phyloP scores from a whole-genome alignment of 371 early-diverging fungal genomes.

The Nematocida sp. region DNA sequence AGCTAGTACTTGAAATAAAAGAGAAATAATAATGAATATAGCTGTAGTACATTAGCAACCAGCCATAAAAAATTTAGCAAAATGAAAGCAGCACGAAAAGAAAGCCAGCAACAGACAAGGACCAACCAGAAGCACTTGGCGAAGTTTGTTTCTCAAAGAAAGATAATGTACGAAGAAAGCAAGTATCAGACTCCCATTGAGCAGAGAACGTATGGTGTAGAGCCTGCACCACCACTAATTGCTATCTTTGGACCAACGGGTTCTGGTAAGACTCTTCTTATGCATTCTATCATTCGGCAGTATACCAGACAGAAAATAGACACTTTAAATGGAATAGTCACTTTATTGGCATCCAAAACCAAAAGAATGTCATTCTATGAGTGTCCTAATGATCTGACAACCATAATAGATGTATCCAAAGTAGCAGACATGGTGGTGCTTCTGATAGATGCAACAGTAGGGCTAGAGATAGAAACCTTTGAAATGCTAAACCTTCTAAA shows the following conservation, averaged over 20 bases:
- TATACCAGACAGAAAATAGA: slow-evolving; percentile 52
- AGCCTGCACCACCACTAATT: slow-evolving; percentile 57
- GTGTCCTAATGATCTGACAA: slow-evolving; percentile 71
- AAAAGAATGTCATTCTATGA: slow-evolving; percentile 57
- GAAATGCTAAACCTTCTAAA: slow-evolving; percentile 93
- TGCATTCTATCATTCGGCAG: slow-evolving; percentile 51
- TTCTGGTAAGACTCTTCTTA: slow-evolving; percentile 57
- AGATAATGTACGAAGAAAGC: slow-evolving; percentile 34
- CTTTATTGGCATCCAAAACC: slow-evolving; percentile 42
- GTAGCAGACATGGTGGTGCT: slow-evolving; percentile 88
- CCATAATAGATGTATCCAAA: slow-evolving; percentile 91
- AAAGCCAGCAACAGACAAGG: neutral
- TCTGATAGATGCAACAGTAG: slow-evolving; percentile 78
- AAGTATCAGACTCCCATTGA: slow-evolving; percentile 44
- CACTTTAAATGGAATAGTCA: slow-evolving; percentile 53
- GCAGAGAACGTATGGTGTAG: slow-evolving; percentile 34
- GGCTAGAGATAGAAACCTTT: slow-evolving; percentile 97
- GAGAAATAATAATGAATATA: too few species aligned
- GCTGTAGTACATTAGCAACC: too few species aligned
- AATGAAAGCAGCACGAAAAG: slow-evolving; percentile 8
- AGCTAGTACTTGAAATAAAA: too few species aligned
- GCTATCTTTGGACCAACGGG: slow-evolving; percentile 54
- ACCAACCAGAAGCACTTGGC: slow-evolving; percentile 11
- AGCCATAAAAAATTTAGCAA: neutral
- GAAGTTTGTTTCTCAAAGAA: slow-evolving; percentile 10